Conservation (phyloP, 768 basidiomycete species). For the Boletus pseudo-olivaceus region DNA sequence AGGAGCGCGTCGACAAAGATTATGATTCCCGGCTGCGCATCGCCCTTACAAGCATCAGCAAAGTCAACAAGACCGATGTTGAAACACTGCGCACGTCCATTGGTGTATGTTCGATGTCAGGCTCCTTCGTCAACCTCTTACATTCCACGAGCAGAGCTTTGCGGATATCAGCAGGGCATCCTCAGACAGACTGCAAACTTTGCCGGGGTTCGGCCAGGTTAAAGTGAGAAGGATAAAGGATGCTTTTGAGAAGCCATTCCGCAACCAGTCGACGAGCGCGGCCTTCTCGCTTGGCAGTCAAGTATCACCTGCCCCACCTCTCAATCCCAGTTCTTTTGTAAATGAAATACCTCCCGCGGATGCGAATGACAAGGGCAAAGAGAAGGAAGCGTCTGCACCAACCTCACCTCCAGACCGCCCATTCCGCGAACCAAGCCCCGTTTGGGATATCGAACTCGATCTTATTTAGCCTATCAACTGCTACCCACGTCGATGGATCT, state of each 20-base stretch:
- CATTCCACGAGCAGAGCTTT: slow-evolving; percentile 61
- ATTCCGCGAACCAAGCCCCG: slow-evolving; percentile 50
- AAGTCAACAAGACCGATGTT: slow-evolving; percentile 97
- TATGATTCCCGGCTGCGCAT: slow-evolving; percentile 78
- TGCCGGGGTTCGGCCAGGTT: slow-evolving; percentile 92
- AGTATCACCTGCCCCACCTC: slow-evolving; percentile 1
- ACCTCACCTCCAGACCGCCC: slow-evolving; percentile 9
- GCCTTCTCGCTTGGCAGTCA: slow-evolving; percentile 35
- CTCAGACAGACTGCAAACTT: slow-evolving; percentile 67
- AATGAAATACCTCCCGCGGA: background rate
- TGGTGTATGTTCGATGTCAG: slow-evolving; percentile 56
- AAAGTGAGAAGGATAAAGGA: slow-evolving; percentile 91
- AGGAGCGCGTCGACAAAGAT: slow-evolving; percentile 89
- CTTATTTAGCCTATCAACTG: slow-evolving; percentile 30
- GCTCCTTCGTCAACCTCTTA: background rate
- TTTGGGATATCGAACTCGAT: slow-evolving; percentile 74
- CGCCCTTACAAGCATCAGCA: slow-evolving; percentile 82
- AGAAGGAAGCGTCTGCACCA: slow-evolving; percentile 14
- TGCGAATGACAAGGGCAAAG: slow-evolving; percentile 16
- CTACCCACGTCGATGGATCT: slow-evolving; percentile 7
- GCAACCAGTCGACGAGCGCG: slow-evolving; percentile 57
- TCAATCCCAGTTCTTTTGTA: background rate
- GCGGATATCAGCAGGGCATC: slow-evolving; percentile 73
- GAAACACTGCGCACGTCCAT: slow-evolving; percentile 89
- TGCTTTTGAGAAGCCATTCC: slow-evolving; percentile 87